phyloP scores from a whole-genome alignment of 352 stramenopile species.

The Aphanomyces cochlioides region DNA sequence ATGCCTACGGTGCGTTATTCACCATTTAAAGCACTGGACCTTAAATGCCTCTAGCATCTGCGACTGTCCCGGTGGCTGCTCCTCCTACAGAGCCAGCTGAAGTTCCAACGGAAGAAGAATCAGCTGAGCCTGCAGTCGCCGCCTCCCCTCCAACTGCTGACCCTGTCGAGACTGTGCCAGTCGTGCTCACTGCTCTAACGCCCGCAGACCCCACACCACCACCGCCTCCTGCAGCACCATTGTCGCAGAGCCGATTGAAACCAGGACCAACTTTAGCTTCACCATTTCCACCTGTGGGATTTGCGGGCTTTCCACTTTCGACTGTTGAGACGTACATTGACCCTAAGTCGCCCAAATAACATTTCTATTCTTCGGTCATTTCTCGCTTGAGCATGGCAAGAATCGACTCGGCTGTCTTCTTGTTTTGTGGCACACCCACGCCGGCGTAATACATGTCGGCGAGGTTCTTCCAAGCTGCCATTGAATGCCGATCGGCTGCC shows the following conservation, averaged over 20 bases:
- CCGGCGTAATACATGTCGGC: conserved; percentile 82
- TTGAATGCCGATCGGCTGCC: conserved; percentile 73
- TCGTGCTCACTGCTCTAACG: background rate
- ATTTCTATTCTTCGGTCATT: conserved; percentile 34
- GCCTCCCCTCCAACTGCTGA: background rate
- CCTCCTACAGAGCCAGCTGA: background rate
- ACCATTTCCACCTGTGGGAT: conserved; percentile 16
- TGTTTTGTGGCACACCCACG: conserved; percentile 68
- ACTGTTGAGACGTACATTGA: conserved; percentile 44
- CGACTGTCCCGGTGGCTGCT: background rate
- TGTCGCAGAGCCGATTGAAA: too few species aligned
- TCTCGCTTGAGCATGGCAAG: conserved; percentile 78
- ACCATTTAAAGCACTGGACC: background rate
- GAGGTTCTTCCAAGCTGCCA: conserved; percentile 86
- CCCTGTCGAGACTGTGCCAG: background rate
- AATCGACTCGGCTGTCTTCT: conserved; percentile 75
- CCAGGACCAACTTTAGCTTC: background rate
- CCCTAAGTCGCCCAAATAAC: conserved; percentile 21
- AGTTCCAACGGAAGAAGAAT: background rate
- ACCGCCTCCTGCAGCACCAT: background rate
- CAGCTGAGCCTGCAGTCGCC: background rate
- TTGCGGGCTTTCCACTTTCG: conserved; percentile 68
- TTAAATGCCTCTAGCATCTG: background rate
- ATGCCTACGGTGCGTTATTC: conserved; percentile 58
- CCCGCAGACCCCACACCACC: background rate